phyloP scores from a whole-genome alignment of 1,284 basidiomycete species.

The Peniophora sp. region DNA sequence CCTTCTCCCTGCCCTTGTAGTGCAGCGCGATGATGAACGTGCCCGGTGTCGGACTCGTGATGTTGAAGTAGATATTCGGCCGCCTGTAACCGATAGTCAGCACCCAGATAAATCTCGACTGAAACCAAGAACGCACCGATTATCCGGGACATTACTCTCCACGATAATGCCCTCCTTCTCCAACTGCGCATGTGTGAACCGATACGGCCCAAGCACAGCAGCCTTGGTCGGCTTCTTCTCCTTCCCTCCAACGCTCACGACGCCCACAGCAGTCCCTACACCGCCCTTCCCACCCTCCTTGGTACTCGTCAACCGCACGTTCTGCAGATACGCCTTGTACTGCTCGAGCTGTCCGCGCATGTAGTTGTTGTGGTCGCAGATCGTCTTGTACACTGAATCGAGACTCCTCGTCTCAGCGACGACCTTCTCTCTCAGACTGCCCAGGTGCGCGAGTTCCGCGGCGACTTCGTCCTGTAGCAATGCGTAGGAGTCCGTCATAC shows the following conservation, averaged over 20 bases:
- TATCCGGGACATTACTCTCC: slow-evolving; percentile 97
- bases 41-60: slow-evolving; percentile 94
- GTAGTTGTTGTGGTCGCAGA: slow-evolving; percentile 98
- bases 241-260: slow-evolving; percentile 93
- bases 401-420: slow-evolving; percentile 86
- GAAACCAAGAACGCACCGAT: slow-evolving; percentile 52
- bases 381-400: slow-evolving; percentile 97
- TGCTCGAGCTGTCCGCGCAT: slow-evolving; percentile 94
- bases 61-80: slow-evolving; percentile 97
- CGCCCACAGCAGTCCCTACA: slow-evolving; percentile 72
- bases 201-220: slow-evolving; percentile 88
- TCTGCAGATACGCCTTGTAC: slow-evolving; percentile 99
- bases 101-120: neutral
- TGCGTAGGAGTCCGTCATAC: slow-evolving; percentile 69
- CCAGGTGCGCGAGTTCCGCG: slow-evolving; percentile 91
- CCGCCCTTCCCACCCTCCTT: slow-evolving; percentile 74
- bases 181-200: slow-evolving; percentile 95
- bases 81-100: slow-evolving; percentile 37
- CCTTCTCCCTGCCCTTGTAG: slow-evolving; percentile 98
- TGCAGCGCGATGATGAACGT: slow-evolving; percentile 98
- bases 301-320: slow-evolving; percentile 84
- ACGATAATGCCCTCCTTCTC: slow-evolving; percentile 99
- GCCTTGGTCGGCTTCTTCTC: slow-evolving; percentile 88
- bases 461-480: slow-evolving; percentile 97
- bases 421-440: slow-evolving; percentile 95